Conservation (phyloP, 2,329 filamentous ascomycete genomes). For the Penicillium sp. region DNA sequence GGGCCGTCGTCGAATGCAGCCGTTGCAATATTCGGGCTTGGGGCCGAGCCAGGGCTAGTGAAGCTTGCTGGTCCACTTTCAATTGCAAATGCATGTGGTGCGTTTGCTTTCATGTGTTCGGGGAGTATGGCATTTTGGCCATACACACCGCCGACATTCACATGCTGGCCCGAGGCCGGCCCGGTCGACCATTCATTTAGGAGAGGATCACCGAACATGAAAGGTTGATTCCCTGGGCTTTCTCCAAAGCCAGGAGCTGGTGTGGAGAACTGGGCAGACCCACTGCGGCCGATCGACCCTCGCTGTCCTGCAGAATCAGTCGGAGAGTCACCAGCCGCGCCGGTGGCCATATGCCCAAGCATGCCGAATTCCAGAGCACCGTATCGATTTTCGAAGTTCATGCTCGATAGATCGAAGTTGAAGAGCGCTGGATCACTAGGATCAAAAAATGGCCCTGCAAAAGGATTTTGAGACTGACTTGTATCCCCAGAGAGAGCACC, state of each 20-base stretch:
- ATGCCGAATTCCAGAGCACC: constrained; percentile 94
- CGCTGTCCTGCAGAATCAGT: constrained; percentile 58
- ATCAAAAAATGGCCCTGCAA: constrained; percentile 70
- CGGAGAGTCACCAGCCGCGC: constrained; percentile 76
- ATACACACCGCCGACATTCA: constrained; percentile 40
- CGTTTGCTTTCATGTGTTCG: constrained; percentile 47
- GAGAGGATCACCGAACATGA: constrained; percentile 48
- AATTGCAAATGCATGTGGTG: constrained; percentile 61
- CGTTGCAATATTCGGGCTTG: constrained; percentile 51
- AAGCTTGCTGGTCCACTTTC: constrained; percentile 58
- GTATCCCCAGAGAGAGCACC: constrained; percentile 51
- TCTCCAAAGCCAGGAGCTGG: constrained; percentile 46
- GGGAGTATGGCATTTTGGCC: constrained; percentile 38
- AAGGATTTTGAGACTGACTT: constrained; percentile 42
- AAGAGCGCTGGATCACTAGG: constrained; percentile 88
- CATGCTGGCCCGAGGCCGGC: constrained; percentile 35
- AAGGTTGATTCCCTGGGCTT: constrained; percentile 47
- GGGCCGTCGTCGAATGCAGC: constrained; percentile 43
- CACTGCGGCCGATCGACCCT: constrained; percentile 48
- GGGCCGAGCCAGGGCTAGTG: constrained; percentile 58
- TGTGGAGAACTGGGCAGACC: constrained; percentile 43
- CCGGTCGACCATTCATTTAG: constrained; percentile 48
- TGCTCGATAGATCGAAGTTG: constrained; percentile 91
- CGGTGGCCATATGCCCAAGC: constrained; percentile 93
- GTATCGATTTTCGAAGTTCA: constrained; percentile 96